Evolutionary conservation across 2,329 filamentous ascomycete species (phyloP).

Genomic region (Aspergillus fischeri): DNA sequence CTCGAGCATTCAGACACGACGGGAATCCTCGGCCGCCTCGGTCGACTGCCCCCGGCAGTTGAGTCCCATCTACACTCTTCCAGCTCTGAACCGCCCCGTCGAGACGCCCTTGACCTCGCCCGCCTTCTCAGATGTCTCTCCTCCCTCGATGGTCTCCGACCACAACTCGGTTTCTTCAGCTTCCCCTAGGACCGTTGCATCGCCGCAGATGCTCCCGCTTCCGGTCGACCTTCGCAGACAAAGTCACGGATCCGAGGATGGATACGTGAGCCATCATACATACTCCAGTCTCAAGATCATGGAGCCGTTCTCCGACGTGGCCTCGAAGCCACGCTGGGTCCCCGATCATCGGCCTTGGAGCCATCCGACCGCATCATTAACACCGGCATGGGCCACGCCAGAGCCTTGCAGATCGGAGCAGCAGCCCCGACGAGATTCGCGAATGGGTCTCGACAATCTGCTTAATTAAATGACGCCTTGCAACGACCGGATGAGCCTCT

Average conservation of each 20-base stretch:
- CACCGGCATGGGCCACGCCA: constrained; percentile 21
- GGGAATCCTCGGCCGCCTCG: constrained; percentile 21
- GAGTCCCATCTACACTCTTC: constrained; percentile 37
- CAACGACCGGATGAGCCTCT: constrained; percentile 22
- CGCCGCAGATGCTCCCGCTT: constrained; percentile 38
- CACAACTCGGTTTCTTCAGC: constrained; percentile 59
- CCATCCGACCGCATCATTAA: constrained; percentile 23
- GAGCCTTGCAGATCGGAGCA: constrained; percentile 17
- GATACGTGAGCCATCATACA: constrained; percentile 16
- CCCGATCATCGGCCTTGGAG: constrained; percentile 26
- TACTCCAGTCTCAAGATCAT: constrained; percentile 16
- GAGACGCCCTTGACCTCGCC: constrained; percentile 63
- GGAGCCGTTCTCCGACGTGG: constrained; percentile 23
- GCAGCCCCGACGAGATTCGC: constrained; percentile 29
- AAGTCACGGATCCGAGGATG: constrained; percentile 25
- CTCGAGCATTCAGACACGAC: constrained; percentile 16
- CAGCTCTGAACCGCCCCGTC: constrained; percentile 34
- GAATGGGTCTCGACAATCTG: constrained; percentile 38
- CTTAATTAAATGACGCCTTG: constrained; percentile 29
- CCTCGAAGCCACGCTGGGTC: constrained; percentile 26
- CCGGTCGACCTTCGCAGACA: constrained; percentile 35
- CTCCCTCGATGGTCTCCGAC: constrained; percentile 70
- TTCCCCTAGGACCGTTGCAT: constrained; percentile 49
- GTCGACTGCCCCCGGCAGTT: constrained; percentile 26
- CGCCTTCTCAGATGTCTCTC: constrained; percentile 60